These are phyloP conservation scores for Lasiosphaeria ovina DNA, from an alignment of 495 filamentous ascomycete species.

Conservation along the genomic window DNA sequence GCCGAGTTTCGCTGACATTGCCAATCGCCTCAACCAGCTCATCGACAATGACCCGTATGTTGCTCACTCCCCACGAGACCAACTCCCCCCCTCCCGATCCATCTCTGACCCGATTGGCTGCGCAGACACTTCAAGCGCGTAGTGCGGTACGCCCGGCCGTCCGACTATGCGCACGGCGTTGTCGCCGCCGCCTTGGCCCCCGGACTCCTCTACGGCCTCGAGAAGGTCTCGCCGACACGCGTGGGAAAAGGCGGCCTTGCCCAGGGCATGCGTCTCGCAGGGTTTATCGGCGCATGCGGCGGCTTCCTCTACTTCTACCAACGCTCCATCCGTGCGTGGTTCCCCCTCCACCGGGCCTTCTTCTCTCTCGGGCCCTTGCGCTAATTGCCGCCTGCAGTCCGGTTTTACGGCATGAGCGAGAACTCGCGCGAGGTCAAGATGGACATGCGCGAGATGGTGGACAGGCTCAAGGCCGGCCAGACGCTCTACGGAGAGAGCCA, in stretches of 20 bases:
- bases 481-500: conserved; percentile 82
- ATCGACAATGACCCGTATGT: conserved; percentile 97
- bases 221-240: conserved; percentile 76
- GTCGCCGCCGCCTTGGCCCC: conserved; percentile 66
- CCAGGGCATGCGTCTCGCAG: conserved; percentile 74
- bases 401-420: conserved; percentile 93
- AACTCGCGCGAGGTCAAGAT: conserved; percentile 88
- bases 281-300: conserved; percentile 65
- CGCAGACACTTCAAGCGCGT: conserved; percentile 86
- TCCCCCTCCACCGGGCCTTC: not conserved
- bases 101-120: conserved; percentile 25
- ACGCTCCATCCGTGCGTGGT: conserved; percentile 56
- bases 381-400: conserved; percentile 48
- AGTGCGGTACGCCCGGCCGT: conserved; percentile 75
- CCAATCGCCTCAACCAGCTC: conserved; percentile 56
- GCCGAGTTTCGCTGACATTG: conserved; percentile 14
- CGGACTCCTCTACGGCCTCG: conserved; percentile 69
- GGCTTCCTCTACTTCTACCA: conserved; percentile 81
- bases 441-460: conserved; percentile 98
- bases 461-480: conserved; percentile 85
- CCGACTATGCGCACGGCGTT: conserved; percentile 73
- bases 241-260: conserved; percentile 78
- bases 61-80: conserved; percentile 9
- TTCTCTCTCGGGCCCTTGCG: not conserved
- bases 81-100: not conserved